Base-by-base conservation (phyloP, 2,329 filamentous ascomycete species). In the Aspergillus sp. region DNA sequence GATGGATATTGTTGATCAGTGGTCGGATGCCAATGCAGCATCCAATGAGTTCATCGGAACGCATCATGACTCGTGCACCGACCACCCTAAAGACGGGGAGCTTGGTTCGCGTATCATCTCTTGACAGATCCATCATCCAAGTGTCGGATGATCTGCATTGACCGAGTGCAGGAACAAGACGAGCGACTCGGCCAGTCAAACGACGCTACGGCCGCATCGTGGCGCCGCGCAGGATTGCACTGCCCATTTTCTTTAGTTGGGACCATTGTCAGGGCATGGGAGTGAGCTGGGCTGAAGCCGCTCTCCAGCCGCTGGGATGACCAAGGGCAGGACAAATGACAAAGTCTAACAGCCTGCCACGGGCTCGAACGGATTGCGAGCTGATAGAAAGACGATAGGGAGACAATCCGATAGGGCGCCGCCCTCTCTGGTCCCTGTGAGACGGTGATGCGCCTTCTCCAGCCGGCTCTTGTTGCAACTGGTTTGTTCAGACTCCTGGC, bases 91-190 rank as follows among this genome's bases (percentile, higher is more conserved):
- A 2, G 39, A 49, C 3, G 15, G 11, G 7, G 24, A 14, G n/a
- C n/a, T 23, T 19, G 31, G 41, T 41, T 53, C 40, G 41, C 31
- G 27, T 45, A 35, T 53, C 31, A 23, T 33, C 24, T 43, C 23
- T 31, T 31, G 11, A 37, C 35, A 50, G 31, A 37, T n/a, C 11
- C 33, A 39, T 15, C 33, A 50, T 39, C 19, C 46, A 50, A 27
- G 9, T 44, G 24, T 19, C 51, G 51, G 56, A 47, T 55, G 56
- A 58, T 58, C 51, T 55, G 46, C 56, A 51, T 41, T 46, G 48
- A 31, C 41, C 23, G 14, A 41, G 55, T 51, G 56, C 55, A 53
- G 58, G 44, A 56, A 59, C 44, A 50, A 27, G 44, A 51, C n/a
- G 23, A 8, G 8, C 39, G 27, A 12, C 39, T 23, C 17, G 24